These are phyloP conservation scores for Psophocarpus tetragonolobus DNA, from an alignment of 306 rosid species.

Conservation along the genomic window DNA sequence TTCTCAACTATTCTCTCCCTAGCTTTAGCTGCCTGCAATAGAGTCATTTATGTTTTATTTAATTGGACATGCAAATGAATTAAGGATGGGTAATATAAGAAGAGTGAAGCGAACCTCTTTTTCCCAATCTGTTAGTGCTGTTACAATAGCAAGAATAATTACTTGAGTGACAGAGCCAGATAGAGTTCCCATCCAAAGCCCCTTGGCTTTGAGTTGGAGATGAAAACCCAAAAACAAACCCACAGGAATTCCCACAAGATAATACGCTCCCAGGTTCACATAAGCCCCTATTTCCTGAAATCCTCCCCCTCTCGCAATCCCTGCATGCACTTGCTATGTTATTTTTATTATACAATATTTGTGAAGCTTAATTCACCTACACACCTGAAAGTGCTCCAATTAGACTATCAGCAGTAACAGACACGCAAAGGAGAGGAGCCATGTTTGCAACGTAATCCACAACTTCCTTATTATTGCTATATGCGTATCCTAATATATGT, in stretches of 20 bases:
- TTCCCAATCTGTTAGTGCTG: constrained; percentile 48
- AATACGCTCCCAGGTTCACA: constrained; percentile 54
- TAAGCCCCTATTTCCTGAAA: constrained; percentile 49
- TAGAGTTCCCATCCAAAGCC: constrained; percentile 50
- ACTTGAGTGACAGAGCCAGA: constrained; percentile 41
- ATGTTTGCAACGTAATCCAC: constrained; percentile 45
- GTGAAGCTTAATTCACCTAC: too few species aligned
- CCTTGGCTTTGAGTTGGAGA: constrained; percentile 39
- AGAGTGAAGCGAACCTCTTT: constrained; percentile 35
- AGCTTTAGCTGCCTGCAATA: constrained; percentile 37
- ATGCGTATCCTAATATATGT: constrained; percentile 57
- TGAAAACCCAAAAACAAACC: constrained; percentile 42
- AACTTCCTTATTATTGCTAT: constrained; percentile 55
- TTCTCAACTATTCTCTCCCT: constrained; percentile 25
- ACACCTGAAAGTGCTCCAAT: constrained; percentile 46
- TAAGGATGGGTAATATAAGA: not conserved
- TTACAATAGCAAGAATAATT: constrained; percentile 35
- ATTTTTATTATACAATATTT: too few species aligned
- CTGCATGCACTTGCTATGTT: too few species aligned
- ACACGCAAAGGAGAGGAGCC: constrained; percentile 58
- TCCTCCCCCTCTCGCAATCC: constrained; percentile 56
- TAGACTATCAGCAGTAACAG: constrained; percentile 51
- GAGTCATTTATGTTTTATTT: not conserved
- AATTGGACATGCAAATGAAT: too few species aligned
- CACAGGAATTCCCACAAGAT: constrained; percentile 47